Conservation (phyloP, 2,329 filamentous ascomycete species). For the Kalmusia sp. region DNA sequence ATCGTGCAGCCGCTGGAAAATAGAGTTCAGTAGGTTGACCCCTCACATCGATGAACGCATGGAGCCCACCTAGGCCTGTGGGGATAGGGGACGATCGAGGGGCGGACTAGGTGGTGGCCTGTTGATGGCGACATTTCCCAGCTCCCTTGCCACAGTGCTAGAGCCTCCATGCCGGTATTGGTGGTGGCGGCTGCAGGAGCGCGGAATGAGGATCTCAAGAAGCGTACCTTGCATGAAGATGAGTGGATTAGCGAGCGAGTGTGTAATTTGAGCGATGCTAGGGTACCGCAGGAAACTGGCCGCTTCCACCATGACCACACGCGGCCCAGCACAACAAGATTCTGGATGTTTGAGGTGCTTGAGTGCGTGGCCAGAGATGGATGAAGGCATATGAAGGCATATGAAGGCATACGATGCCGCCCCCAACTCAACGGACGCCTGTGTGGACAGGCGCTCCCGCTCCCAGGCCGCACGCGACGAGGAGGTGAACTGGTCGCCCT, state of each 20-base stretch:
- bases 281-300: constrained; percentile 9
- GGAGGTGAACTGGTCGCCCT: constrained; percentile 8
- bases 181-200: constrained; percentile 7
- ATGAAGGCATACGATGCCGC: not conserved
- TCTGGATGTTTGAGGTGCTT: not conserved
- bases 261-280: constrained; percentile 21
- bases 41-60: not conserved
- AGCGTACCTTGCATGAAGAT: constrained; percentile 33
- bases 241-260: constrained; percentile 11
- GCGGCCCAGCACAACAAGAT: not conserved
- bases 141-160: constrained; percentile 15
- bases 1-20: not conserved
- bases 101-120: constrained; percentile 12
- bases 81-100: not conserved
- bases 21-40: not conserved
- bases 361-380: not conserved
- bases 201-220: constrained; percentile 6
- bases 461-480: not conserved
- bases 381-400: not conserved
- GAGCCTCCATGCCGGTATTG: not conserved
- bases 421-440: too few relatives aligned
- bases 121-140: constrained; percentile 15
- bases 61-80: not conserved
- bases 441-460: too few relatives aligned
- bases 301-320: constrained; percentile 7